Base-by-base conservation (phyloP, 768 basidiomycete genomes). In the Mycena crocata region DNA sequence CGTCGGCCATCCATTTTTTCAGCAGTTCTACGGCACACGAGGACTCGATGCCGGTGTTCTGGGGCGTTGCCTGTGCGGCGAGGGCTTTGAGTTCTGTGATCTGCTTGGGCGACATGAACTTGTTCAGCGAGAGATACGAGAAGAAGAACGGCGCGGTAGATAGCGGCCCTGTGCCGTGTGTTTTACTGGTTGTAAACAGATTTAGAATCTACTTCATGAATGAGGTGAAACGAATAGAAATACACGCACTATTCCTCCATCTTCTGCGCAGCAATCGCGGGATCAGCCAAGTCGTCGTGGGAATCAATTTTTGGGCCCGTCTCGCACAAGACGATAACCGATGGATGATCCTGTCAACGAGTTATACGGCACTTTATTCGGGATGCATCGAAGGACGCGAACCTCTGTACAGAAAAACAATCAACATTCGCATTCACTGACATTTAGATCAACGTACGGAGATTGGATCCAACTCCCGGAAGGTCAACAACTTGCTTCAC, bases 1-100 rank as follows among this genome's bases (percentile, higher is more conserved):
- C 49, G 23, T 61, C 59, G n/a, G 31, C 49, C 35, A 61, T 17
- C 59, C 49, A 61, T 17, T 61, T 50, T 23, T 61, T 28, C 3
- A 61, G 23, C 26, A 61, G 28, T 12, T 50, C 35, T 1, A 61
- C 14, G 0, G 59, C 14, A 6, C 39, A 26, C 9, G 37, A 7
- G 21, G 59, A 61, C 23, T 21, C 17, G 39, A 61, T 61, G 5
- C 24, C 35, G 15, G 49, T 61, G 13, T n/a, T 61, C 24, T n/a
- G 7, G 8, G 23, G 0, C 2, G 19, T 32, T 19, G 59, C 59
- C 3, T 6, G 10, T 1, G 32, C 37, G n/a, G 26, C 59, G 21
- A 61, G 37, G 17, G 21, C 49, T 19, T 34, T 42, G 49, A 52
- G 28, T 52, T 35, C 42, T 34, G 37, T 8, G 15, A 51, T 50